phyloP scores from a whole-genome alignment of 2,329 filamentous ascomycete species.

The Alternaria sp. region DNA sequence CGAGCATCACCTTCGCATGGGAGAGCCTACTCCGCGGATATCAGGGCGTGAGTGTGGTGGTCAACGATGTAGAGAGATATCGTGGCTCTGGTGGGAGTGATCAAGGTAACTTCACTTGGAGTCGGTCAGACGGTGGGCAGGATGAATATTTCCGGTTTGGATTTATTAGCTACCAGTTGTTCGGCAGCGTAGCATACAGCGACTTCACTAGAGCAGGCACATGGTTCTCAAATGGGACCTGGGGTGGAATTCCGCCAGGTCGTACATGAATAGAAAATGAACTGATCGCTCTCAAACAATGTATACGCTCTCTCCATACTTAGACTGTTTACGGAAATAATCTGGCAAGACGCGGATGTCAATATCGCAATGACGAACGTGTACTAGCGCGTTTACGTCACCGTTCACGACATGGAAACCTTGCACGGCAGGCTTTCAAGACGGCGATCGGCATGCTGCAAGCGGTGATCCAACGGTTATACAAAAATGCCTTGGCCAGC shows the following conservation, averaged over 20 bases:
- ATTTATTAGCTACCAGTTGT: constrained; percentile 42
- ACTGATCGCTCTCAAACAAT: background rate
- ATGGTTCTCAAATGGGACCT: constrained; percentile 44
- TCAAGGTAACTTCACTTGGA: constrained; percentile 66
- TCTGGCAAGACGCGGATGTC: background rate
- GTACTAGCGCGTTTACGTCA: constrained; percentile 10
- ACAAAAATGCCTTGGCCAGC: background rate
- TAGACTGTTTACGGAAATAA: background rate
- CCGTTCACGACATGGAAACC: constrained; percentile 4
- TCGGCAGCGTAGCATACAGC: constrained; percentile 40
- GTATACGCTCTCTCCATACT: background rate
- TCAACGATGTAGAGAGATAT: constrained; percentile 86
- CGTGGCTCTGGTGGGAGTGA: constrained; percentile 69
- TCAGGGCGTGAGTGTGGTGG: constrained; percentile 81
- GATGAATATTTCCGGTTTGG: constrained; percentile 49
- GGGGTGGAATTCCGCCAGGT: constrained; percentile 35
- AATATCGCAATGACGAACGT: background rate
- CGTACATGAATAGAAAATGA: constrained; percentile 10
- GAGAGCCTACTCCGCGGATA: constrained; percentile 57
- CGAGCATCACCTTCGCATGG: constrained; percentile 59
- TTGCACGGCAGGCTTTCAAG: background rate
- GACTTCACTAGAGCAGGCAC: constrained; percentile 47
- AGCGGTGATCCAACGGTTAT: background rate
- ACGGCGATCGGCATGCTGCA: background rate
- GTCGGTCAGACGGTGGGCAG: constrained; percentile 51